Percentiles rank a stretch among this genome's conserved stretches.
phyloP scores from a whole-genome alignment of 352 stramenopile species.

The Phytophthora multivora region DNA sequence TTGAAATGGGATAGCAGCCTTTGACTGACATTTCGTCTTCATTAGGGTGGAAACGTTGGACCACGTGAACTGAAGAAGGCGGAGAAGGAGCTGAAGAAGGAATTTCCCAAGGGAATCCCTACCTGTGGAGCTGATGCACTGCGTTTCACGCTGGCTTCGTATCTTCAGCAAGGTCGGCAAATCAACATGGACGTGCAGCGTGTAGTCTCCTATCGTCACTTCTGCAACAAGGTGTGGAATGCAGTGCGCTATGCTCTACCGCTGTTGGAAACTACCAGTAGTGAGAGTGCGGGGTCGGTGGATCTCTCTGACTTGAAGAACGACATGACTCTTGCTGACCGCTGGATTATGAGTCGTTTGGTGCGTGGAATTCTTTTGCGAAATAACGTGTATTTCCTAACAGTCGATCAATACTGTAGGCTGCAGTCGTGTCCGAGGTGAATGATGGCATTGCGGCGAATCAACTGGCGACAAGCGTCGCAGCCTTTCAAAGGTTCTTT shows the following conservation, averaged over 20 bases:
- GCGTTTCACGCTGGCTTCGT: slow-evolving; percentile 96
- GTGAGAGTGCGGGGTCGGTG: not conserved
- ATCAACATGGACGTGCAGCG: slow-evolving; percentile 91
- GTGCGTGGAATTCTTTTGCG: slow-evolving; percentile 32
- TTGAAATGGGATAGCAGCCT: not conserved
- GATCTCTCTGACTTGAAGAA: slow-evolving; percentile 39
- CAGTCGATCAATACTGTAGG: slow-evolving; percentile 27
- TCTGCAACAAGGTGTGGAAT: slow-evolving; percentile 93
- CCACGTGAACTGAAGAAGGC: slow-evolving; percentile 95
- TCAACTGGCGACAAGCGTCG: slow-evolving; percentile 69
- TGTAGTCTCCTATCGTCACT: slow-evolving; percentile 84
- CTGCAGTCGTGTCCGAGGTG: slow-evolving; percentile 54
- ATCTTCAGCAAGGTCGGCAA: slow-evolving; percentile 88
- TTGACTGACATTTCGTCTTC: slow-evolving; percentile 1
- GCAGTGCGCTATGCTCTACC: slow-evolving; percentile 79
- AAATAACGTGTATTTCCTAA: no score
- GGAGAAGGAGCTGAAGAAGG: slow-evolving; percentile 94
- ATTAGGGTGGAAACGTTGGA: slow-evolving; percentile 64
- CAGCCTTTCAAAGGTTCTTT: slow-evolving; percentile 82
- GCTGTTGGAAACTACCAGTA: slow-evolving; percentile 42
- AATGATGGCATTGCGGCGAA: slow-evolving; percentile 76
- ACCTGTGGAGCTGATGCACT: slow-evolving; percentile 98
- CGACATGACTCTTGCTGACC: slow-evolving; percentile 68
- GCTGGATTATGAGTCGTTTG: slow-evolving; percentile 87
- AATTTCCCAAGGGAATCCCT: slow-evolving; percentile 99